These are phyloP conservation scores for Leccinum pellstonianum DNA, from an alignment of 768 basidiomycete genomes.

Conservation along the genomic window DNA sequence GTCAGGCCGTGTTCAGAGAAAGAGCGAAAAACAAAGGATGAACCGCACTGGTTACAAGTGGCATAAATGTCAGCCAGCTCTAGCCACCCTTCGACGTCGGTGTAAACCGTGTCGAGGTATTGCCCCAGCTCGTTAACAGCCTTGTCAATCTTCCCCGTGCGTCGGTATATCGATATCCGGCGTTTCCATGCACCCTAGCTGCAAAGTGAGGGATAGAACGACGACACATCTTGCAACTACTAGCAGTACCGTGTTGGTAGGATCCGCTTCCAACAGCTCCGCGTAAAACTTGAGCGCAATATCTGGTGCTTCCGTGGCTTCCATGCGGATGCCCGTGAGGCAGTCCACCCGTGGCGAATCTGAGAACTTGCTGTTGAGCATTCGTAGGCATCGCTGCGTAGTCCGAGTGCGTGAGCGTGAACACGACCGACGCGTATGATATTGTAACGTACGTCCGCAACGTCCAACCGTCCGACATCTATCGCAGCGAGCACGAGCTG, in stretches of 20 bases:
- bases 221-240: neutral
- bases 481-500: slow-evolving; percentile 77
- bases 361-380: slow-evolving; percentile 66
- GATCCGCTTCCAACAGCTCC: slow-evolving; percentile 55
- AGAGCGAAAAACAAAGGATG: neutral
- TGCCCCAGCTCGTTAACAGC: slow-evolving; percentile 70
- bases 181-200: slow-evolving; percentile 70
- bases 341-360: slow-evolving; percentile 77
- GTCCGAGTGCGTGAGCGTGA: neutral
- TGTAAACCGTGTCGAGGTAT: slow-evolving; percentile 85
- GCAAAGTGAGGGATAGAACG: neutral
- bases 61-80: slow-evolving; percentile 82
- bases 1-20: neutral
- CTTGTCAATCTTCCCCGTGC: slow-evolving; percentile 58
- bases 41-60: slow-evolving; percentile 67
- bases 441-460: slow-evolving; percentile 64
- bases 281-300: slow-evolving; percentile 65
- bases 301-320: slow-evolving; percentile 58
- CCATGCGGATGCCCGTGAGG: slow-evolving; percentile 76
- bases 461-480: slow-evolving; percentile 67
- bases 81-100: slow-evolving; percentile 85
- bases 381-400: slow-evolving; percentile 42
- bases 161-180: slow-evolving; percentile 69
- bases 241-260: slow-evolving; percentile 67
- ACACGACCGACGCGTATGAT: neutral